Percentiles rank a stretch among this genome's conserved stretches.
Evolutionary conservation across 2,329 filamentous ascomycete genomes (phyloP).

Genomic region (Pseudogymnoascus sp.): DNA sequence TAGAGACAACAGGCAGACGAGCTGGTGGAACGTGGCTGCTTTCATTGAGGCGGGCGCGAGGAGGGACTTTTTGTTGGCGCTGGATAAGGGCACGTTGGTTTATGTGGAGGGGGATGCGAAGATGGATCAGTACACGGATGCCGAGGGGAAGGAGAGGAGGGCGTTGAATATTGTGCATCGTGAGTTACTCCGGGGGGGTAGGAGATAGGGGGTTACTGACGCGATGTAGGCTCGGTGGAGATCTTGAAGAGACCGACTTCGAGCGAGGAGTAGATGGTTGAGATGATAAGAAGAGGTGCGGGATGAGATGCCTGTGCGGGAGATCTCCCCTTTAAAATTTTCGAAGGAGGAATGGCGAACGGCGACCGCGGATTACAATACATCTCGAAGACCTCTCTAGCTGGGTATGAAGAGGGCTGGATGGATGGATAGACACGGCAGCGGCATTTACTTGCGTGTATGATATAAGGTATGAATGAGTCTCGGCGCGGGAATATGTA

Average conservation of each 20-base stretch:
- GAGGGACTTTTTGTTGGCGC: conserved; percentile 61
- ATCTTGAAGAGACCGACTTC: neutral
- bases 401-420: neutral
- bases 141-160: conserved; percentile 59
- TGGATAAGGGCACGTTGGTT: conserved; percentile 81
- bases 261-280: neutral
- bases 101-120: conserved; percentile 76
- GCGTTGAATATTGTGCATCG: conserved; percentile 69
- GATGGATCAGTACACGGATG: conserved; percentile 58
- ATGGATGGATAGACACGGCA: neutral
- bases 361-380: neutral
- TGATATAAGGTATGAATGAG: neutral
- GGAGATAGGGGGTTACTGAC: neutral
- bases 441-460: neutral
- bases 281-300: neutral
- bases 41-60: conserved; percentile 60
- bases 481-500: neutral
- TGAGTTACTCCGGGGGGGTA: conserved; percentile 40
- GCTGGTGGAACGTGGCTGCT: conserved; percentile 74
- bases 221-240: neutral
- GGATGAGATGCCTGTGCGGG: neutral
- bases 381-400: neutral
- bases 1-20: conserved; percentile 64
- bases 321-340: neutral
- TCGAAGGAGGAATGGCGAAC: neutral